phyloP scores from a whole-genome alignment of 2,329 filamentous ascomycete genomes.

The Aaosphaeria arxii region DNA sequence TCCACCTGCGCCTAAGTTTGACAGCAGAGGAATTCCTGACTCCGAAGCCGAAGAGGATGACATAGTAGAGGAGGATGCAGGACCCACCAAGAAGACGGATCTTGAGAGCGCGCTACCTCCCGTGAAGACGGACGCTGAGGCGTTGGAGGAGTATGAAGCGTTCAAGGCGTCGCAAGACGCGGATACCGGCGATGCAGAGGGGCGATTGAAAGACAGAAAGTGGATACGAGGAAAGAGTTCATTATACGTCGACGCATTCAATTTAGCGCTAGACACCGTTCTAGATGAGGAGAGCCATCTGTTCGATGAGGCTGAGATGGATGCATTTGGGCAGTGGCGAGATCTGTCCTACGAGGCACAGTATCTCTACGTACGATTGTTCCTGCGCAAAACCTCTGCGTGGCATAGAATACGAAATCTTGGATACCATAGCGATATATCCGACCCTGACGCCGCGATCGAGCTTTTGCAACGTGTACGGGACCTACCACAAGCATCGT shows the following conservation, averaged over 20 bases:
- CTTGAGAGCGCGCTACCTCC: slow-evolving; percentile 70
- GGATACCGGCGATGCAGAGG: slow-evolving; percentile 39
- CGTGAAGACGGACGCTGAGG: slow-evolving; percentile 62
- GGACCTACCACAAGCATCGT: slow-evolving; percentile 51
- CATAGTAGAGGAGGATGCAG: slow-evolving; percentile 14
- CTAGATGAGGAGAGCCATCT: slow-evolving; percentile 84
- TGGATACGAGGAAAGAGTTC: slow-evolving; percentile 81
- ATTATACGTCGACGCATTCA: slow-evolving; percentile 97
- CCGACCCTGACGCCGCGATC: slow-evolving; percentile 67
- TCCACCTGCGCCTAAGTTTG: slow-evolving; percentile 6
- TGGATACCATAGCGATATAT: slow-evolving; percentile 79
- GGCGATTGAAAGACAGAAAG: slow-evolving; percentile 54
- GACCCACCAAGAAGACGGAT: slow-evolving; percentile 53
- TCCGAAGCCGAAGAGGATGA: slow-evolving; percentile 40
- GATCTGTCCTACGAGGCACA: slow-evolving; percentile 77
- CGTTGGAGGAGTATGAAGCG: slow-evolving; percentile 76
- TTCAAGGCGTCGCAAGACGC: slow-evolving; percentile 57
- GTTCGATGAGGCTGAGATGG: slow-evolving; percentile 75
- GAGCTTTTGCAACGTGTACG: slow-evolving; percentile 59
- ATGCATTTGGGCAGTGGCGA: slow-evolving; percentile 75
- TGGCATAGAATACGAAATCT: slow-evolving; percentile 84
- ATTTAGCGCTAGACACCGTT: slow-evolving; percentile 84
- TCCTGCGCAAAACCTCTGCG: slow-evolving; percentile 83
- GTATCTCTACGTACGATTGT: slow-evolving; percentile 89
- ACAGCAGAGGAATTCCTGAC: slow-evolving; percentile 35